A percentile compares a stretch with the other conserved stretches of the same genome.
phyloP scores from a whole-genome alignment of 805 yeast species.

The Wickerhamiella occidentalis region DNA sequence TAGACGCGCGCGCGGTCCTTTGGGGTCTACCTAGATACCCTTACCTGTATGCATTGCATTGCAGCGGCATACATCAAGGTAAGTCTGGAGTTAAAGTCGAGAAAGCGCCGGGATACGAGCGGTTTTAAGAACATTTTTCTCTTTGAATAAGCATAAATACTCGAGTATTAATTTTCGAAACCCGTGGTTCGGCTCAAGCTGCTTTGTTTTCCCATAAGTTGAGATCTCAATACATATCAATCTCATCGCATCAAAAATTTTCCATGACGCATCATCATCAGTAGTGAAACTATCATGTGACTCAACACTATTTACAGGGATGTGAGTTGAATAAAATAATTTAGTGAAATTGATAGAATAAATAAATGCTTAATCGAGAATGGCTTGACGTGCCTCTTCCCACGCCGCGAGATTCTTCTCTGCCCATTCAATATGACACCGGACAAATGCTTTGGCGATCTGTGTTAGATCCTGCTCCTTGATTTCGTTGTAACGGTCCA shows the following conservation, averaged over 20 bases:
- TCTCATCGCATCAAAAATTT: conserved; percentile 7
- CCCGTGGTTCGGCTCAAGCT: too few species aligned
- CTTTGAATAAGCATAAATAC: too few species aligned
- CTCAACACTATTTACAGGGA: too few species aligned
- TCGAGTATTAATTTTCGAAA: too few species aligned
- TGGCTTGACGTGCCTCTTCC: conserved; percentile 42
- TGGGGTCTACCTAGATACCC: neutral
- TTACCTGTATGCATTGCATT: neutral
- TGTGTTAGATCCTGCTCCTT: conserved; percentile 41
- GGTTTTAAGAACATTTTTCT: too few species aligned
- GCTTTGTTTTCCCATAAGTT: neutral
- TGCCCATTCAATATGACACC: conserved; percentile 53
- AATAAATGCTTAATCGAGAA: conserved; percentile 12
- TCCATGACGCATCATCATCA: neutral
- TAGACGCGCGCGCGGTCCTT: neutral
- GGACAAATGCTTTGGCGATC: conserved; percentile 42
- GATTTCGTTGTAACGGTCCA: conserved; percentile 36
- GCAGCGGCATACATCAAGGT: neutral
- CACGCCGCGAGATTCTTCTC: conserved; percentile 52
- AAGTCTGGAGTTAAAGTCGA: neutral
- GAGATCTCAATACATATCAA: neutral
- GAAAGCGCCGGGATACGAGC: too few species aligned
- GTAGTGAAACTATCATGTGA: neutral
- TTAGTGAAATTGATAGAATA: neutral
- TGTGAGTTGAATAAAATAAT: neutral